phyloP scores from a whole-genome alignment of 768 basidiomycete species.

The Kwoniella pini region DNA sequence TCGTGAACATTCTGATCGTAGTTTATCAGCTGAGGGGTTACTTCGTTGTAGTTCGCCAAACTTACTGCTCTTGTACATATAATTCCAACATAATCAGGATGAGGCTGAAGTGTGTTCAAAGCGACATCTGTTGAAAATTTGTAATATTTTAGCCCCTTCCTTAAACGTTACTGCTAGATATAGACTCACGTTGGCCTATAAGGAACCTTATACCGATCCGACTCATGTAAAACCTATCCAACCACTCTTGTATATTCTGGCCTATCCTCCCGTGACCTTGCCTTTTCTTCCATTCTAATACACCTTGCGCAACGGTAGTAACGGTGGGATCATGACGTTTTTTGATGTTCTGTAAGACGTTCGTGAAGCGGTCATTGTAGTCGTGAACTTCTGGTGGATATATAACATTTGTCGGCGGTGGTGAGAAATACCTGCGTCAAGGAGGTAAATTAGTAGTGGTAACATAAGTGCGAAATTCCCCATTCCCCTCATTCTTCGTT shows the following conservation, averaged over 20 bases:
- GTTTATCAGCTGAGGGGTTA: not conserved
- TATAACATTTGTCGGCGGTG: conserved; percentile 63
- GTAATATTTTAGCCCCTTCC: too few relatives aligned
- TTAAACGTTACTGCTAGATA: too few relatives aligned
- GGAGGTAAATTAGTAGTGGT: too few relatives aligned
- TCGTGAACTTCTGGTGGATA: conserved; percentile 94
- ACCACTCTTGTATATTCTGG: conserved; percentile 85
- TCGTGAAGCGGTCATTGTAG: conserved; percentile 89
- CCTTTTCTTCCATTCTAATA: conserved; percentile 89
- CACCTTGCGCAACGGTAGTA: conserved; percentile 87
- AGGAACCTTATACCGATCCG: conserved; percentile 81
- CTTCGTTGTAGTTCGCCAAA: too few relatives aligned
- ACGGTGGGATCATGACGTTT: conserved; percentile 95
- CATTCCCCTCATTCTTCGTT: too few relatives aligned
- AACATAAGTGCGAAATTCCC: too few relatives aligned
- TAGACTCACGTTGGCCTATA: conserved; percentile 82
- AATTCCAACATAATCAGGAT: conserved; percentile 90
- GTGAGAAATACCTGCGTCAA: conserved; percentile 74
- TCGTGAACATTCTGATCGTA: conserved; percentile 78
- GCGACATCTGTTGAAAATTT: conserved; percentile 97
- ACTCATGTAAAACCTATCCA: conserved; percentile 95
- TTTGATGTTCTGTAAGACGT: conserved; percentile 83
- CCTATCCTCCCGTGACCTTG: conserved; percentile 60
- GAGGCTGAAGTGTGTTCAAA: conserved; percentile 84
- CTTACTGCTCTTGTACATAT: conserved; percentile 88